phyloP scores from a whole-genome alignment of 768 basidiomycete genomes.

The Polyporus arcularius region DNA sequence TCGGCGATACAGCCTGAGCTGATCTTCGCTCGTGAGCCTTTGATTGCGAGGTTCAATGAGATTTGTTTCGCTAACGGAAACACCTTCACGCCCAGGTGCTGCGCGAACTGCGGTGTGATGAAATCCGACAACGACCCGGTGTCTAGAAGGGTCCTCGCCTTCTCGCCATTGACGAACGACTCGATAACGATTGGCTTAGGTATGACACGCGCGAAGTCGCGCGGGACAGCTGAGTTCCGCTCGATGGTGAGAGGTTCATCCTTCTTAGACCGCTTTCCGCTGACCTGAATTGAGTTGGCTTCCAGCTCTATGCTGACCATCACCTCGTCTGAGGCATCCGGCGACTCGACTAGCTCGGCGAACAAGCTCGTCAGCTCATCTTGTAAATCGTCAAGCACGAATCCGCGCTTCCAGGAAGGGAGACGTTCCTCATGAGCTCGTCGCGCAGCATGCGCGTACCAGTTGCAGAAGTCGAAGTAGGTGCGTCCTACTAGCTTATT shows the following conservation, averaged over 20 bases:
- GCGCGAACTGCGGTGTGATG: slow-evolving; percentile 36
- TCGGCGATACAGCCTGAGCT: slow-evolving; percentile 29
- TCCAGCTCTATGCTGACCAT: neutral
- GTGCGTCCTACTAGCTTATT: neutral
- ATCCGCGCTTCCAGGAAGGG: neutral
- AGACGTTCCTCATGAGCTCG: too few relatives aligned
- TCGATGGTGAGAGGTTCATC: slow-evolving; percentile 1
- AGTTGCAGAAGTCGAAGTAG: too few relatives aligned
- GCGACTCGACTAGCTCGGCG: neutral
- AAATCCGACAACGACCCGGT: slow-evolving; percentile 44
- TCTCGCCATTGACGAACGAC: slow-evolving; percentile 34
- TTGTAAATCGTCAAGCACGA: neutral
- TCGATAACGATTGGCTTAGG: slow-evolving; percentile 38
- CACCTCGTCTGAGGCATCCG: neutral
- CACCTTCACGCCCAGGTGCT: slow-evolving; percentile 36
- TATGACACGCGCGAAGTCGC: slow-evolving; percentile 18
- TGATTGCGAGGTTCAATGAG: slow-evolving; percentile 40
- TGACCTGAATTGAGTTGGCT: neutral
- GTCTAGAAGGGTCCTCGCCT: slow-evolving; percentile 38
- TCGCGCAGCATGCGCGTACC: too few relatives aligned
- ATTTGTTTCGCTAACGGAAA: slow-evolving; percentile 34
- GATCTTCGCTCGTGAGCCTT: slow-evolving; percentile 42
- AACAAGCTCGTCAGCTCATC: neutral
- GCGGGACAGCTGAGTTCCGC: slow-evolving; percentile 15
- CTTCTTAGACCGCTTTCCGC: neutral